Base-by-base conservation (phyloP, 176 grass and related monocot genomes). In the Cenchrus fungigraminus region DNA sequence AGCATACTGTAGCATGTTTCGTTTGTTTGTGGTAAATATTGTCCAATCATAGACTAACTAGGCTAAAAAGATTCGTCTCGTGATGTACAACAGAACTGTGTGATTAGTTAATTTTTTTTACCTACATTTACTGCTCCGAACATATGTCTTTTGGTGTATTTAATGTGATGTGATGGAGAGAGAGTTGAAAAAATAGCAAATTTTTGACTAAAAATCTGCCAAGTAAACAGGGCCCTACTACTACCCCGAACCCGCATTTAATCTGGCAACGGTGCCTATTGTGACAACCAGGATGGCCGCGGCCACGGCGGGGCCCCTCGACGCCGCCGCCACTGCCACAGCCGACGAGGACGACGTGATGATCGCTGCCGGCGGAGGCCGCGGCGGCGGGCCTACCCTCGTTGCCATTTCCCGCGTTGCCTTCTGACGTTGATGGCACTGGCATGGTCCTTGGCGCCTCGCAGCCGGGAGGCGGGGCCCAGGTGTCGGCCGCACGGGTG, bases 401-500 rank as follows among this genome's bases (percentile, higher is more conserved):
- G 82, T 12, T n/a, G 71, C 46, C 64, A 19, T 77, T 76, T 82
- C 73, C 80, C 22, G 74, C 65, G 73, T 20, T 65, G 32, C 72
- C 65, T 20, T 70, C 73, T 42, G 81, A 71, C 3, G 73, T 8
- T 51, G 77, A 45, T 4, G 59, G 8, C 8, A 58, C 57, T 40
- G 57, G 6, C 17, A 20, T 20, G 28, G 57, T 40, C 16, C 74
- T 63, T 56, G 81, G 72, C 55, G 22, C 67, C 25, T 81, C 89
- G 14, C 65, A 65, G n/a, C 65, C 44, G 71, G 64, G 4, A n/a
- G 1, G 54, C 29, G 63, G 81, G 85, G 20, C 76, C 89, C 76
- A 64, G 1, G 62, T 84, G 70, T 87, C 85, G 53, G 53, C 4
- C 16, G 6, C 61, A 76, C 85, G 76, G 69, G 81, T 84, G 85